Evolutionary conservation across 139 green algal genomes (phyloP), one percentile per base, ranked within the genome.

Genomic region (Chlamydomonas urium): DNA sequence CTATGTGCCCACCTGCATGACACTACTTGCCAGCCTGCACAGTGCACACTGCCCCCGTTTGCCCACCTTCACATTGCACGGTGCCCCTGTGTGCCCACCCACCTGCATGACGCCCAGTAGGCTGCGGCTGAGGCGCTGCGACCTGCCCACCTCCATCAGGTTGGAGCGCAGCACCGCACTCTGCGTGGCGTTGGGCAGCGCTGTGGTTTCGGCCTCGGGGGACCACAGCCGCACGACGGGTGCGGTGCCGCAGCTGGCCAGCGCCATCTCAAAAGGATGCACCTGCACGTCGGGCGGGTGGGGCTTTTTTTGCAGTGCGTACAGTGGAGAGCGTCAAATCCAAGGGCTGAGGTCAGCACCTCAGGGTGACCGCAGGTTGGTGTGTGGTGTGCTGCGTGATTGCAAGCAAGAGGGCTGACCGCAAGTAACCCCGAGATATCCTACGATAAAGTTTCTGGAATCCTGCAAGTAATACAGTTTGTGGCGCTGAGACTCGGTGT

Each of bases 251-350:
- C 53, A 63, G 53, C 53, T 63, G 19, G 53, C 53, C 10, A 63
- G 53, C 24, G 19, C 26, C 53, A 63, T 32, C 6, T 63, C 53
- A 63, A 32, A 63, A 26, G 53, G 53, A 63, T 63, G 53, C 53
- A 21, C 53, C 53, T 63, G 26, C 42, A 50, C 14, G 42, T 8
- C 42, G 14, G 10, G 42, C 8, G 10, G 42, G 42, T 14, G 42
- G 10, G 10, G 8, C 14, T 50, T 14, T 50, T 14, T 24, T 50
- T 50, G 42, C 8, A 50, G 8, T 50, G 42, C 42, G 8, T 50
- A 14, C 14, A 14, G 42, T 14, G 10, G 42, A 14, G 42, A 24
- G 17, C 21, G 21, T 56, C 45, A 56, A 56, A 56, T 56, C 17
- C 45, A 56, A n/a, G n/a, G n/a, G n/a, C n/a, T n/a, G n/a, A n/a